Conservation (phyloP, 108 stramenopile genomes). For the Skeletonema grethae region DNA sequence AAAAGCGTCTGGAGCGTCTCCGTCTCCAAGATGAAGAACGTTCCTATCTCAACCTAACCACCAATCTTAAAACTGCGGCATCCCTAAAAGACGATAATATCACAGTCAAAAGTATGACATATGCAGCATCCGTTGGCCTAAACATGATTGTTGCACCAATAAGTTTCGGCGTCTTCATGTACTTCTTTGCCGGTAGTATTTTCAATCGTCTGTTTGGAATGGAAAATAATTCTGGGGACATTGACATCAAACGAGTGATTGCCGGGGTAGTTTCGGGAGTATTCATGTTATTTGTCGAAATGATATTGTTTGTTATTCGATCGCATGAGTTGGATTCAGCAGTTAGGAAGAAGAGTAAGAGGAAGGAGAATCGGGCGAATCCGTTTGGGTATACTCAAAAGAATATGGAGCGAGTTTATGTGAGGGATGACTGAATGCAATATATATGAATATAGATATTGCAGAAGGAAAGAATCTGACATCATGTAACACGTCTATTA, state of each 20-base stretch:
- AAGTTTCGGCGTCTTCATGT: slow-evolving; percentile 85
- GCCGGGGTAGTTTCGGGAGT: slow-evolving; percentile 76
- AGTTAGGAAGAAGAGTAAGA: slow-evolving; percentile 63
- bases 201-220: slow-evolving; percentile 57
- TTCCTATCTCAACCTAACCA: slow-evolving; percentile 60
- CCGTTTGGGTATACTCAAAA: slow-evolving; percentile 54
- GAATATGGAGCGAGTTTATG: slow-evolving; percentile 30
- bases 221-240: slow-evolving; percentile 2
- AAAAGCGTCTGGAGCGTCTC: slow-evolving; percentile 61
- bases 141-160: slow-evolving; percentile 90
- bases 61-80: slow-evolving; percentile 48
- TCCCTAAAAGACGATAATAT: slow-evolving; percentile 61
- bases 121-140: slow-evolving; percentile 77
- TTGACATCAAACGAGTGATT: slow-evolving; percentile 75
- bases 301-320: slow-evolving; percentile 88
- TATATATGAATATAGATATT: not conserved
- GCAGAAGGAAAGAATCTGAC: not conserved
- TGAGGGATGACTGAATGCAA: slow-evolving; percentile 17
- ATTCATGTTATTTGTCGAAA: slow-evolving; percentile 84
- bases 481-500: not conserved
- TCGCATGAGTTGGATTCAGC: slow-evolving; percentile 76
- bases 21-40: slow-evolving; percentile 64
- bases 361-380: slow-evolving; percentile 51
- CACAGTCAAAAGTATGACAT: slow-evolving; percentile 80
- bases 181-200: slow-evolving; percentile 73